Evolutionary conservation across 2,329 filamentous ascomycete genomes (phyloP), one percentile per base, ranked within the genome.

Genomic region (Pestalotiopsis sp.): DNA sequence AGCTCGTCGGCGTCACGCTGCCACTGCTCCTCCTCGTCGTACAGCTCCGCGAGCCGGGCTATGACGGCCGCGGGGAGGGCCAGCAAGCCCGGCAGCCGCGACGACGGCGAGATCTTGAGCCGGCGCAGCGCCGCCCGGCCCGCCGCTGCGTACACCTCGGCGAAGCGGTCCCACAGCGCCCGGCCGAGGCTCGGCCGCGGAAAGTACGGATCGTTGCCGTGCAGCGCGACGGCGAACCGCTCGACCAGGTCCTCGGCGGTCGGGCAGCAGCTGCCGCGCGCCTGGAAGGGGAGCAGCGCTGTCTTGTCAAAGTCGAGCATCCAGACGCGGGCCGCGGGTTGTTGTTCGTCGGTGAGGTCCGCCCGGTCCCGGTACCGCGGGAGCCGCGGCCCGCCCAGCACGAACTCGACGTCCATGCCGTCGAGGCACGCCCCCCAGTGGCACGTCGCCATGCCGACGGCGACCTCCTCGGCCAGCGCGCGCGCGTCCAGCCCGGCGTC

Each of bases 371-470:
- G 27, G 20, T 45, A 63, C 5, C 60, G 27, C 31, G 60, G 20
- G 23, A 38, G 60, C 60, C 60, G 20, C 14, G 31, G 38, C 31
- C 12, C 60, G 20, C 60, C 60, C 14, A 63, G 60, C 60, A 63
- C 60, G 60, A 63, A 63, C 60, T 63, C 60, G 60, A 63, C 31
- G 60, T 63, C 60, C 60, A 63, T 63, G 60, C 60, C 60, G 36
- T 63, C 60, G 13, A 63, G 31, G 17, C 60, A 25, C 9, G 60
- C 60, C 2, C 13, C 38, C 60, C 60, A 63, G 14, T 63, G 60
- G 31, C 31, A 45, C 31, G 38, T 45, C 60, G 60, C 60, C 5
- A 63, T 25, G 4, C 60, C 27, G 12, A 63, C 20, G 31, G 31
- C 60, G 11, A 63, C 31, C 31, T 63, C 60, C 60, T 63, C 36